A percentile compares a stretch with the other conserved stretches of the same genome.
phyloP scores from a whole-genome alignment of 306 rosid species.

The Ormosia emarginata region DNA sequence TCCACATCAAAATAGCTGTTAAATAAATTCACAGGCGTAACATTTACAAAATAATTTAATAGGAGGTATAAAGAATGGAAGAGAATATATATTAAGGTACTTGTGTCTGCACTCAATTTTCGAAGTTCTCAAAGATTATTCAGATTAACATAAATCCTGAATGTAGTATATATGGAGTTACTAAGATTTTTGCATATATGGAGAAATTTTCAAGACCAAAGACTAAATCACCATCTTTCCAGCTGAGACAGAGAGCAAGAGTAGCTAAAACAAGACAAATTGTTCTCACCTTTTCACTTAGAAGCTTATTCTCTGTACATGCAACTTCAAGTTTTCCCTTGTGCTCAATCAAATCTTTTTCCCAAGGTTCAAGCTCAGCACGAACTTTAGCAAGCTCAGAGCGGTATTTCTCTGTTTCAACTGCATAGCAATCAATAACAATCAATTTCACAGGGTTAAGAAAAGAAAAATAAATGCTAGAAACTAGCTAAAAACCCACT shows the following conservation, averaged over 20 bases:
- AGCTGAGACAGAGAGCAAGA: slow-evolving; percentile 7
- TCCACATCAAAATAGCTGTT: neutral
- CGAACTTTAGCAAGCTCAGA: slow-evolving; percentile 82
- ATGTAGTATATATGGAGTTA: neutral
- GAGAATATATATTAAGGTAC: neutral
- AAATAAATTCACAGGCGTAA: neutral
- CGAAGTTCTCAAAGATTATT: neutral
- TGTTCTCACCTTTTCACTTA: slow-evolving; percentile 72
- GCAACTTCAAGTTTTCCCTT: slow-evolving; percentile 93
- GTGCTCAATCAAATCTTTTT: slow-evolving; percentile 79
- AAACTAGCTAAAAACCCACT: neutral
- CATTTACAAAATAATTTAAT: neutral
- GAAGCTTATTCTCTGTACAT: slow-evolving; percentile 63
- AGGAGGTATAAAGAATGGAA: neutral
- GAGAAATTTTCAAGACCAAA: neutral
- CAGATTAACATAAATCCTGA: neutral
- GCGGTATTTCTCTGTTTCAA: slow-evolving; percentile 77
- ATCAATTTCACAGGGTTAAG: neutral
- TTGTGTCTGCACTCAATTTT: neutral
- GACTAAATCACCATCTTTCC: neutral
- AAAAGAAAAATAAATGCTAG: neutral
- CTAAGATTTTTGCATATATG: neutral
- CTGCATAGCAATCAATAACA: slow-evolving; percentile 46
- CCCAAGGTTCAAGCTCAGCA: slow-evolving; percentile 95
- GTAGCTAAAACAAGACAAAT: neutral